These are phyloP conservation scores for Tuber melanosporum DNA, from an alignment of 495 filamentous ascomycete species.

Conservation along the genomic window DNA sequence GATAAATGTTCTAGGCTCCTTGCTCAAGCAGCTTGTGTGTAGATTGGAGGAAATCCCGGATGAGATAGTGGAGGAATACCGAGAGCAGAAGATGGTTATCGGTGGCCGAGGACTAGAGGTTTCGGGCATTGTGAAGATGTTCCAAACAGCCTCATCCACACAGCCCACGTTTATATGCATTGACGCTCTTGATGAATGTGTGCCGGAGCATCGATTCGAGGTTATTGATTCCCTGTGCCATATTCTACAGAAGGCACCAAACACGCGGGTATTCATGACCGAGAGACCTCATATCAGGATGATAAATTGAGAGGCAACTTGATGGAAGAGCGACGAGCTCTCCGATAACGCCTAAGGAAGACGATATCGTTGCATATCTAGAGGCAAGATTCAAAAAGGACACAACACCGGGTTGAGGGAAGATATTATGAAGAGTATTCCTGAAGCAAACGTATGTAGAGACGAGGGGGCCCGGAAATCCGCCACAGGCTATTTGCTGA, in stretches of 20 bases:
- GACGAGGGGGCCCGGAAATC: not conserved
- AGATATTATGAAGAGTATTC: not conserved
- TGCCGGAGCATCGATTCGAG: not conserved
- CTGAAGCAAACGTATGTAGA: not conserved
- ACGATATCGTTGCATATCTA: not conserved
- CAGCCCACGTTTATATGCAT: not conserved
- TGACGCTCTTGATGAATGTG: not conserved
- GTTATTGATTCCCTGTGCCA: not conserved
- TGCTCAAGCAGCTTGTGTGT: not conserved
- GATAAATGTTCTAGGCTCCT: not conserved
- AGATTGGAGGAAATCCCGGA: not conserved
- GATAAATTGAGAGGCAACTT: not conserved
- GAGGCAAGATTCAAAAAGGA: not conserved
- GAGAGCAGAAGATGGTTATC: not conserved
- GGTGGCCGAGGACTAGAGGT: not conserved
- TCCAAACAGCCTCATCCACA: not conserved
- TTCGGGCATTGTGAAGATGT: not conserved
- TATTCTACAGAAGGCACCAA: not conserved
- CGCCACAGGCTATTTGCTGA: not conserved
- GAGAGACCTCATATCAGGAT: not conserved
- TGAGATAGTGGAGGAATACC: not conserved
- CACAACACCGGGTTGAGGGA: not conserved
- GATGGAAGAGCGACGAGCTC: not conserved
- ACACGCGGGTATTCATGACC: not conserved
- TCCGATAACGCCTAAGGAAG: not conserved